phyloP scores from a whole-genome alignment of 2,329 filamentous ascomycete species.

The Penicillium psychrosexuale region DNA sequence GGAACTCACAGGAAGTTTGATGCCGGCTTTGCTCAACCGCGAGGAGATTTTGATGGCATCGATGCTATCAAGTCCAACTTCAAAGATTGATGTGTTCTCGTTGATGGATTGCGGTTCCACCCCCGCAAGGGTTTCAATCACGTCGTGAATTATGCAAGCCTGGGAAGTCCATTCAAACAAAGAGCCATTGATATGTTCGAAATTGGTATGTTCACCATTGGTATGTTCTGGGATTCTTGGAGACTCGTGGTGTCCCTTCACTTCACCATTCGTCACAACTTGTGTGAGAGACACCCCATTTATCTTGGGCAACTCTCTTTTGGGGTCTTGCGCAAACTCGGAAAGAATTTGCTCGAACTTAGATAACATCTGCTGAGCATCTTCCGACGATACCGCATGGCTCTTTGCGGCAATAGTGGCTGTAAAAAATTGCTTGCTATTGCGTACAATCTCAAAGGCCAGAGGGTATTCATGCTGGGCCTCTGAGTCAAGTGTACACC shows the following conservation, averaged over 20 bases:
- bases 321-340: slow-evolving; percentile 35
- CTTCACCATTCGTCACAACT: slow-evolving; percentile 1
- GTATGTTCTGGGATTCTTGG: neutral
- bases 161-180: slow-evolving; percentile 59
- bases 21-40: slow-evolving; percentile 58
- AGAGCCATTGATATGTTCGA: neutral
- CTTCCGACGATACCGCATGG: slow-evolving; percentile 37
- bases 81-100: slow-evolving; percentile 65
- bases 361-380: slow-evolving; percentile 41
- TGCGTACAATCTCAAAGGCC: slow-evolving; percentile 68
- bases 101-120: slow-evolving; percentile 52
- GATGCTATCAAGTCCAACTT: slow-evolving; percentile 87
- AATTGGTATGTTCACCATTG: neutral
- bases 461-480: slow-evolving; percentile 67
- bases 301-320: slow-evolving; percentile 13
- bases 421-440: slow-evolving; percentile 47
- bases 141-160: slow-evolving; percentile 55
- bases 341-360: slow-evolving; percentile 43
- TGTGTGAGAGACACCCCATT: slow-evolving; percentile 7
- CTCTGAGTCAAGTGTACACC: slow-evolving; percentile 53
- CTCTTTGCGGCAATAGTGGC: slow-evolving; percentile 61
- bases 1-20: slow-evolving; percentile 67
- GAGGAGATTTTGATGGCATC: slow-evolving; percentile 83
- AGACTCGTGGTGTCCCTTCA: neutral
- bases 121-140: slow-evolving; percentile 62